These are phyloP conservation scores for Gossypium schwendimanii DNA, from an alignment of 441 rosid species.

Conservation along the genomic window DNA sequence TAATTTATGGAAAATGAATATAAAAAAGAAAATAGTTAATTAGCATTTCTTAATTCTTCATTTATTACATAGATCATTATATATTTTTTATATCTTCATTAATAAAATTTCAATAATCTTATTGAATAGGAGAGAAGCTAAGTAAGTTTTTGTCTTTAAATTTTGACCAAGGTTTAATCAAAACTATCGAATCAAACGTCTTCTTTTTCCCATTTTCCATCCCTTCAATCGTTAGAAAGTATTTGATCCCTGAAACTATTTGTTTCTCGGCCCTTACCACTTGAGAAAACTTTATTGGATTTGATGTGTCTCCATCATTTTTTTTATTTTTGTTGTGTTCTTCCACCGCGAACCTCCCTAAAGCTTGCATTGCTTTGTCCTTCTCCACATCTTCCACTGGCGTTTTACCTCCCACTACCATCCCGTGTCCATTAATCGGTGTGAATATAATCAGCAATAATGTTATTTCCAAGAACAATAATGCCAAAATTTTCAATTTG, in stretches of 20 bases:
- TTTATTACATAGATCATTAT: too few species aligned
- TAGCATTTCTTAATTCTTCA: too few species aligned
- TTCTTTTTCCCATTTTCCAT: not conserved
- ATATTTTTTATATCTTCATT: too few species aligned
- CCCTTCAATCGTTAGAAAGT: not conserved
- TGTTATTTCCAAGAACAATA: not conserved
- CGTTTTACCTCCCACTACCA: not conserved
- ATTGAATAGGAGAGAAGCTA: not conserved
- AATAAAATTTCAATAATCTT: not conserved
- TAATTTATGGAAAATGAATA: too few species aligned
- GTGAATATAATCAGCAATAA: not conserved
- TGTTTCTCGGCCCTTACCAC: not conserved
- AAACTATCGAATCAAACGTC: not conserved
- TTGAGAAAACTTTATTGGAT: not conserved
- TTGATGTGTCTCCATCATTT: not conserved
- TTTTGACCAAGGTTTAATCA: not conserved
- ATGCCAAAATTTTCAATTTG: not conserved
- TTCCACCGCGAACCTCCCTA: not conserved
- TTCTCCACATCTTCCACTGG: not conserved
- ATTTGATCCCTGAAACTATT: not conserved
- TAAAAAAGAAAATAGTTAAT: too few species aligned
- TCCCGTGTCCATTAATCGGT: not conserved
- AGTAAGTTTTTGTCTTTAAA: not conserved
- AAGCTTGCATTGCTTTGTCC: not conserved
- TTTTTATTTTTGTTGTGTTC: not conserved